Conservation (phyloP, 768 basidiomycete species). For the Chalciporus sphaerocephalus region DNA sequence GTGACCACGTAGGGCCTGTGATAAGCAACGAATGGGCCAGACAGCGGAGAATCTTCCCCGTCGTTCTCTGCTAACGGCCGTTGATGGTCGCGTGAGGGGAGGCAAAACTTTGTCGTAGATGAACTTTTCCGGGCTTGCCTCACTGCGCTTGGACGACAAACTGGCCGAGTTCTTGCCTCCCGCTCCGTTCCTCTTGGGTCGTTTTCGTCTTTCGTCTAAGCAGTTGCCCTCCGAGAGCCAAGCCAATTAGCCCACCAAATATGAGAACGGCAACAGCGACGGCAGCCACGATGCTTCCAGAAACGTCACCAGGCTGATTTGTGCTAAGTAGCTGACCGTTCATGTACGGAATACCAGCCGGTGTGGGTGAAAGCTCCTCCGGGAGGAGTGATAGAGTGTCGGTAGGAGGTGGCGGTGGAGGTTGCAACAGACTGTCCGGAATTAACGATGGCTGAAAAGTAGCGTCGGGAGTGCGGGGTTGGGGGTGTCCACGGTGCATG, state of each 20-base stretch:
- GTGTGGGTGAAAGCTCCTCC: conserved; percentile 3
- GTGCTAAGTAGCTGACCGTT: conserved; percentile 1
- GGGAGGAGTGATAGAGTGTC: conserved; percentile 2
- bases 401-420: conserved; percentile 1
- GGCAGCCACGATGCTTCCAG: conserved; percentile 23
- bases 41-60: conserved; percentile 12
- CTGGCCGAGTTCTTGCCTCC: not conserved
- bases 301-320: conserved; percentile 5
- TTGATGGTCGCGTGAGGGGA: conserved; percentile 13
- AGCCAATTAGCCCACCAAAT: conserved; percentile 24
- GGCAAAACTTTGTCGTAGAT: conserved; percentile 10
- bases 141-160: not conserved
- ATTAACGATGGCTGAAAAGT: conserved; percentile 8
- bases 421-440: conserved; percentile 2
- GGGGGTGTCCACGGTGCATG: not conserved
- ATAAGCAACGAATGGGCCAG: conserved; percentile 22
- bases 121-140: conserved; percentile 3
- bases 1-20: conserved; percentile 10
- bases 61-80: conserved; percentile 11
- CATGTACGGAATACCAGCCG: conserved; percentile 2
- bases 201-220: conserved; percentile 19
- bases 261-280: conserved; percentile 24
- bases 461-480: conserved; percentile 7
- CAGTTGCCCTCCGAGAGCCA: conserved; percentile 25
- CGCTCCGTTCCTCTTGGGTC: not conserved